Conservation (phyloP, 192 early-diverging fungal genomes). For the Geranomyces michiganensis region DNA sequence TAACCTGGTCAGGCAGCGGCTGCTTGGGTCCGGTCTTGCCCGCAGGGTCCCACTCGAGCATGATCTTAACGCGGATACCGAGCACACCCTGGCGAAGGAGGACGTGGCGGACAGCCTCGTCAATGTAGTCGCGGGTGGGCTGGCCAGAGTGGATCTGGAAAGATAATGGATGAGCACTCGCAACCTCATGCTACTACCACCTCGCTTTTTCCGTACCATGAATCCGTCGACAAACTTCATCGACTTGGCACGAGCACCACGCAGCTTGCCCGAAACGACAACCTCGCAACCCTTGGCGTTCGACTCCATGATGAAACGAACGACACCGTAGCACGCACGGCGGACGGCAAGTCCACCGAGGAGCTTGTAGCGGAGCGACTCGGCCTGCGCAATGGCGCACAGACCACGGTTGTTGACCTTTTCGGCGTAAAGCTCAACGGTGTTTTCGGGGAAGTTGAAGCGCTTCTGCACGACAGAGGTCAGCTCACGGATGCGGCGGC, state of each 20-base stretch:
- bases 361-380: slow-evolving; percentile 98
- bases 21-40: slow-evolving; percentile 94
- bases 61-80: slow-evolving; percentile 99
- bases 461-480: slow-evolving; percentile 98
- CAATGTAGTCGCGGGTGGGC: slow-evolving; percentile 94
- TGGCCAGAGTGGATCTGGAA: slow-evolving; percentile 93
- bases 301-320: slow-evolving; percentile 99
- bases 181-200: not conserved
- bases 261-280: slow-evolving; percentile 98
- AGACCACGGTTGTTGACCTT: slow-evolving; percentile 96
- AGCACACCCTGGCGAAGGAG: slow-evolving; percentile 98
- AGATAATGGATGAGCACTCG: not conserved
- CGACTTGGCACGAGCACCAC: slow-evolving; percentile 99
- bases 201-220: too few species aligned
- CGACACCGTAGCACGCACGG: slow-evolving; percentile 95
- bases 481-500: slow-evolving; percentile 97
- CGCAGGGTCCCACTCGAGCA: slow-evolving; percentile 91
- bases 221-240: slow-evolving; percentile 99
- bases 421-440: slow-evolving; percentile 98
- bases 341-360: slow-evolving; percentile 95
- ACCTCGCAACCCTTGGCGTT: slow-evolving; percentile 99
- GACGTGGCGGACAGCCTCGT: slow-evolving; percentile 96
- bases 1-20: slow-evolving; percentile 70
- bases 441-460: slow-evolving; percentile 98
- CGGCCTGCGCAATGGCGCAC: slow-evolving; percentile 97